These are phyloP conservation scores for Meredithiella fracta DNA, from an alignment of 2,329 filamentous ascomycete species.

Conservation along the genomic window DNA sequence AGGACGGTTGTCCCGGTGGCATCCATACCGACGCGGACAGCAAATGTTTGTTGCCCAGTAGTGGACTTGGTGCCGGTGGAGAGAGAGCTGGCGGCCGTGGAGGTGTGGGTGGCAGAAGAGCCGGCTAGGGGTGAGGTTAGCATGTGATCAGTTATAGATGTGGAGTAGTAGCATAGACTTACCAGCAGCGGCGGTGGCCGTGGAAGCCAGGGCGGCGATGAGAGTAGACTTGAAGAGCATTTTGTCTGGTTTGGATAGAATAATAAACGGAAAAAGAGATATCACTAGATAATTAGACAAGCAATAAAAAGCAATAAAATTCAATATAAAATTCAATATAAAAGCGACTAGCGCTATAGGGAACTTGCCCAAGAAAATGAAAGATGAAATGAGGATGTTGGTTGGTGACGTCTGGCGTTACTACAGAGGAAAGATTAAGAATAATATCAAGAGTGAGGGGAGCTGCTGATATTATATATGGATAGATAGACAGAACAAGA, in stretches of 20 bases:
- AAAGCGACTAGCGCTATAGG: conserved; percentile 31
- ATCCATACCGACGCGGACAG: conserved; percentile 42
- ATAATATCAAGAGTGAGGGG: too few species aligned
- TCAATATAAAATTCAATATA: conserved; percentile 7
- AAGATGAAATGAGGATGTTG: neutral
- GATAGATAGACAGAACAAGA: too few species aligned
- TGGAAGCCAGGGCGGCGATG: conserved; percentile 27
- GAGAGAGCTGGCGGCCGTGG: neutral
- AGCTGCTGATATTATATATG: too few species aligned
- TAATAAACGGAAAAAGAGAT: neutral
- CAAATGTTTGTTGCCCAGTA: conserved; percentile 11
- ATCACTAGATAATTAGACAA: too few species aligned
- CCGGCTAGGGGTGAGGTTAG: neutral
- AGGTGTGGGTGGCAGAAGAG: neutral
- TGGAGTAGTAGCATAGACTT: neutral
- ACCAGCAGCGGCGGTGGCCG: conserved; percentile 21
- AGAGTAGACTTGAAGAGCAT: conserved; percentile 37
- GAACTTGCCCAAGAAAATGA: neutral
- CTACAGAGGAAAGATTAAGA: conserved; percentile 1
- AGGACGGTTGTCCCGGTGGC: conserved; percentile 34
- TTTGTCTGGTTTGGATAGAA: conserved; percentile 21
- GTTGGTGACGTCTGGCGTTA: conserved; percentile 10
- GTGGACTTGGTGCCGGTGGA: neutral
- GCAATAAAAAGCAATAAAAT: conserved; percentile 9
- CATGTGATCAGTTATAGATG: neutral